Evolutionary conservation across 2,329 filamentous ascomycete genomes (phyloP).

Genomic region (Madurella fahalii): DNA sequence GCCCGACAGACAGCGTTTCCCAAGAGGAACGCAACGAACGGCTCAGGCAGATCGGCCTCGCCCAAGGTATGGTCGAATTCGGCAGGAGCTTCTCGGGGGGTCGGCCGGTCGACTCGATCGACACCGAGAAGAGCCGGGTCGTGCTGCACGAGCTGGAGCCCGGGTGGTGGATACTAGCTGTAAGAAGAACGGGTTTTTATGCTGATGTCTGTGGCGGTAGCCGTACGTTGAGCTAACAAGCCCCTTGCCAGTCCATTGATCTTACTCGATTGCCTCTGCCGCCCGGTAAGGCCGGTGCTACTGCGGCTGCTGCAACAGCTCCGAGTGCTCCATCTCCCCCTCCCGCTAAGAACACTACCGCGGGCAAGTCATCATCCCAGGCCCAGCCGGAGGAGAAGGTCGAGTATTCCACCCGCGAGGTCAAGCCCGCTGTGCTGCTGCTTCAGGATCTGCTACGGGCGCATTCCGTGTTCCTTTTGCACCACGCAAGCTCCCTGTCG

Average conservation of each 20-base stretch:
- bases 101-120: constrained; percentile 73
- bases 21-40: constrained; percentile 76
- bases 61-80: constrained; percentile 95
- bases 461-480: constrained; percentile 78
- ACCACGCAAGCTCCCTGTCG: constrained; percentile 73
- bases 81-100: constrained; percentile 80
- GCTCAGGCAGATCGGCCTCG: constrained; percentile 87
- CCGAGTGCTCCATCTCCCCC: neutral
- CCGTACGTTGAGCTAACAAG: neutral
- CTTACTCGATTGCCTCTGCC: constrained; percentile 69
- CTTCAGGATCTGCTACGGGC: constrained; percentile 78
- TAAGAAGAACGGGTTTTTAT: constrained; percentile 48
- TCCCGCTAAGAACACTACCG: neutral
- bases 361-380: neutral
- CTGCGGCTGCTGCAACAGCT: neutral
- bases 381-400: constrained; percentile 42
- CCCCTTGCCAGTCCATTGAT: constrained; percentile 63
- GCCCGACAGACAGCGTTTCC: constrained; percentile 42
- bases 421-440: constrained; percentile 76
- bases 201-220: too few relatives aligned
- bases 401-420: constrained; percentile 86
- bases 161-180: constrained; percentile 94
- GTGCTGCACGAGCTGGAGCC: constrained; percentile 82
- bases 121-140: constrained; percentile 84
- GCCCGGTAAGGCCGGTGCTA: constrained; percentile 27